Evolutionary conservation across 139 green algal species (phyloP).

Genomic region (Tetradesmus obliquus): DNA sequence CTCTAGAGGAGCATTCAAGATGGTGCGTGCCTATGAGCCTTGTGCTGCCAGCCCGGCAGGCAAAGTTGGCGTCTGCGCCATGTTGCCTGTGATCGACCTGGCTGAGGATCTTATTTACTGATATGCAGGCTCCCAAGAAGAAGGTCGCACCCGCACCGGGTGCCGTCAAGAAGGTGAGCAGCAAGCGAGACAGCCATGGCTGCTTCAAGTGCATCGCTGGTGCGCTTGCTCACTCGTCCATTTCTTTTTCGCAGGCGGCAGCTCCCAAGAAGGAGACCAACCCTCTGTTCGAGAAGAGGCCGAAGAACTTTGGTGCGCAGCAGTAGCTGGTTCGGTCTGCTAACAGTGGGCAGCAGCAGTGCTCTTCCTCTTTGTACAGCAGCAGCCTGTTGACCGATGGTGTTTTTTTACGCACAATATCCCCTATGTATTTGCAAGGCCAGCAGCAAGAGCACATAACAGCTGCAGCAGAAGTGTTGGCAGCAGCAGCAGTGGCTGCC

Average conservation of each 20-base stretch:
- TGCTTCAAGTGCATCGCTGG: neutral
- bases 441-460: neutral
- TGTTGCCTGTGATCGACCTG: neutral
- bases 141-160: conserved; percentile 80
- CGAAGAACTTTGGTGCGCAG: conserved; percentile 91
- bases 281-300: conserved; percentile 96
- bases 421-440: neutral
- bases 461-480: neutral
- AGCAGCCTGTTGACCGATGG: neutral
- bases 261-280: conserved; percentile 84
- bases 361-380: neutral
- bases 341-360: neutral
- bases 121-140: conserved; percentile 78
- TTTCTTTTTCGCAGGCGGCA: conserved; percentile 56
- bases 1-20: neutral
- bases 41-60: neutral
- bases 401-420: neutral
- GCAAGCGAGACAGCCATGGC: neutral
- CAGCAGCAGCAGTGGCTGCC: neutral
- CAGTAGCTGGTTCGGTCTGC: neutral
- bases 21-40: neutral
- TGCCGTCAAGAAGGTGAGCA: conserved; percentile 75
- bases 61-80: neutral
- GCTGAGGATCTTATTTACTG: neutral
- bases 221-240: neutral